Conservation (phyloP, 345 rosid species). For the Noccaea bulbosa region DNA sequence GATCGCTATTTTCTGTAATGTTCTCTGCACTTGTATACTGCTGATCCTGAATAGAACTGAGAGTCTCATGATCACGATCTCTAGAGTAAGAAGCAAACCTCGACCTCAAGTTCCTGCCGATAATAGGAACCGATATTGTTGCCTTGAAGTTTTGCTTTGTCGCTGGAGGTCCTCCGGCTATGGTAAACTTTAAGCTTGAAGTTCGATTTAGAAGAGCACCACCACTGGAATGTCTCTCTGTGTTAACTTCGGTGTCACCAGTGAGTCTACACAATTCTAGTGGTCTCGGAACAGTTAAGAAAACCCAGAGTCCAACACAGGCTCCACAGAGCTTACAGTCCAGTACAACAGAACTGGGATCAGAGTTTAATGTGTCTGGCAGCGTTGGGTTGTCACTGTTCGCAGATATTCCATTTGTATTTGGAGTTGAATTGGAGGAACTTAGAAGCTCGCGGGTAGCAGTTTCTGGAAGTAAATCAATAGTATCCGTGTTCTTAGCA, state of each 20-base stretch:
- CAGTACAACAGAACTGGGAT: constrained; percentile 79
- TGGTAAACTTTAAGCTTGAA: constrained; percentile 64
- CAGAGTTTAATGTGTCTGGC: constrained; percentile 50
- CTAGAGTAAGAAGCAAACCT: constrained; percentile 66
- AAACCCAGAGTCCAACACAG: constrained; percentile 91
- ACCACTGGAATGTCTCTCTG: constrained; percentile 43
- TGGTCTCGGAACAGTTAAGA: constrained; percentile 63
- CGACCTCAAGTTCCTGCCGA: constrained; percentile 79
- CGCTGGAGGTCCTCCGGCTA: constrained; percentile 96
- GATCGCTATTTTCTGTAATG: constrained; percentile 25
- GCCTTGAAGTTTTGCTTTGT: constrained; percentile 89
- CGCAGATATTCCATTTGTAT: constrained; percentile 43
- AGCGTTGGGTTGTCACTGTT: constrained; percentile 40
- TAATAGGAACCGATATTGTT: constrained; percentile 72
- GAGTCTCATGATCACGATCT: constrained; percentile 43
- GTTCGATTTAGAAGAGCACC: constrained; percentile 42
- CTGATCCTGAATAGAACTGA: constrained; percentile 27
- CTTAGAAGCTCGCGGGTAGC: constrained; percentile 48
- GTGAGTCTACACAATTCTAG: constrained; percentile 74
- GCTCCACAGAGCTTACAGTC: constrained; percentile 98
- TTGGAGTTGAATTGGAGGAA: constrained; percentile 34
- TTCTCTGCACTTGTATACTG: constrained; percentile 27
- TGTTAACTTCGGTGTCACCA: constrained; percentile 58
- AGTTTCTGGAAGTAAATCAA: constrained; percentile 46
- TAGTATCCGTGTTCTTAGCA: constrained; percentile 42